Conservation (phyloP, 345 rosid genomes). For the Erysimum cheiranthoides region DNA sequence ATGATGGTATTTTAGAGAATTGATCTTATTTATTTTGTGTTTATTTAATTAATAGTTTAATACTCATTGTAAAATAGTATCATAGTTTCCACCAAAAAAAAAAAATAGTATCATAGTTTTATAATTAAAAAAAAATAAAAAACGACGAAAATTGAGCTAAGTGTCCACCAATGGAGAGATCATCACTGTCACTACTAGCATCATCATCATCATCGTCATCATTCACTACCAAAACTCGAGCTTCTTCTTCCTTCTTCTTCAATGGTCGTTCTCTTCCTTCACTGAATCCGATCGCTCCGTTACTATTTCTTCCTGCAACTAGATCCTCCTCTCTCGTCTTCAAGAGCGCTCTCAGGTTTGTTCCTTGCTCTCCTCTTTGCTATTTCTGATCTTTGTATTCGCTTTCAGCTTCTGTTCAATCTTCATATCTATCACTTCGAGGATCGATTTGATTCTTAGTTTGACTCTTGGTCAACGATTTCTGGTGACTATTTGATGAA, state of each 20-base stretch:
- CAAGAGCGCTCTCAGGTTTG: conserved; percentile 20
- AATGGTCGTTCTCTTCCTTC: conserved; percentile 15
- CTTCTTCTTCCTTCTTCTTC: conserved; percentile 28
- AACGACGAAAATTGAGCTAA: neutral
- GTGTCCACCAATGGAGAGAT: conserved; percentile 25
- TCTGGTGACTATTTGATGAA: neutral
- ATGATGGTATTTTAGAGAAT: too few species aligned
- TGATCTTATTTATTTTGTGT: too few species aligned
- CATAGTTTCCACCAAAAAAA: too few species aligned
- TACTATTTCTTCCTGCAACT: neutral
- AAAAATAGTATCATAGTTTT: too few species aligned
- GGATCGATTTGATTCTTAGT: neutral
- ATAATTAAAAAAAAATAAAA: neutral
- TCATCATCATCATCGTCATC: conserved; percentile 28
- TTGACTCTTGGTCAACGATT: neutral
- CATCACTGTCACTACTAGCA: neutral
- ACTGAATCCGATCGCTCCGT: conserved; percentile 6
- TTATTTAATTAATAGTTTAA: too few species aligned
- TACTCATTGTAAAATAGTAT: too few species aligned
- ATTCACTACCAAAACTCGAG: neutral
- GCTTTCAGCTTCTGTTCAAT: too few species aligned
- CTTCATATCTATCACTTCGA: too few species aligned
- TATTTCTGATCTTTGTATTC: too few species aligned
- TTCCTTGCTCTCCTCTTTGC: neutral
- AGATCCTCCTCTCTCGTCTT: conserved; percentile 21